phyloP scores from a whole-genome alignment of 2,329 filamentous ascomycete genomes.

The Ploettnerulaceae sp. region DNA sequence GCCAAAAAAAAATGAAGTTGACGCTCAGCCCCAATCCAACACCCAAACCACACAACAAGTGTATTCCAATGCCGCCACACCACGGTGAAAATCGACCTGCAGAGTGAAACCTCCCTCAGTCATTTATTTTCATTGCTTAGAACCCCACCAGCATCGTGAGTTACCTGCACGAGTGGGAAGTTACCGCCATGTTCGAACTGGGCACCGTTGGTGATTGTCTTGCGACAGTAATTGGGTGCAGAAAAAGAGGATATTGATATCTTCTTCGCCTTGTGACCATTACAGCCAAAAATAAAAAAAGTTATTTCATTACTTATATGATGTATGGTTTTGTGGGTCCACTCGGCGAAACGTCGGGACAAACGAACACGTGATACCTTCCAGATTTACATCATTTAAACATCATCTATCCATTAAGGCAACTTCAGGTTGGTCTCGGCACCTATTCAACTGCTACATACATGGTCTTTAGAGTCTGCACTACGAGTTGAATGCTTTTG shows the following conservation, averaged over 20 bases:
- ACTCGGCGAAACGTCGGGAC: too few species aligned
- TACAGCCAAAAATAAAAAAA: slow-evolving; percentile 45
- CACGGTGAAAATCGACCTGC: slow-evolving; percentile 67
- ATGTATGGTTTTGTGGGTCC: neutral
- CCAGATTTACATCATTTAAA: too few species aligned
- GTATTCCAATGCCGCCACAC: slow-evolving; percentile 64
- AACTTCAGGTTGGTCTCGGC: too few species aligned
- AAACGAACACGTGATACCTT: too few species aligned
- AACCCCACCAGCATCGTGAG: slow-evolving; percentile 58
- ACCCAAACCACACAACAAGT: slow-evolving; percentile 57
- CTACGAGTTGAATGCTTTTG: neutral
- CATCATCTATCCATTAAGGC: too few species aligned
- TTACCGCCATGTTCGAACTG: slow-evolving; percentile 66
- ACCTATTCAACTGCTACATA: too few species aligned
- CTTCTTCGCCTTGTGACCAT: slow-evolving; percentile 55
- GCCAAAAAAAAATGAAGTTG: slow-evolving; percentile 25
- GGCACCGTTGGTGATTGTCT: slow-evolving; percentile 46
- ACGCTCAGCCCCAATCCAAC: slow-evolving; percentile 27
- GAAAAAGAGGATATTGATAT: slow-evolving; percentile 52
- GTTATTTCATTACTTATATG: slow-evolving; percentile 23
- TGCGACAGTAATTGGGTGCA: slow-evolving; percentile 34
- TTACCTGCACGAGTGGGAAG: slow-evolving; percentile 61
- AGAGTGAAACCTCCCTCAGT: slow-evolving; percentile 70
- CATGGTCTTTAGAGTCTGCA: neutral
- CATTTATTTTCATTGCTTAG: slow-evolving; percentile 63